A percentile compares a stretch with the other conserved stretches of the same genome.
Conservation (phyloP, 1,284 basidiomycete genomes). For the Rhodotorula sp. region DNA sequence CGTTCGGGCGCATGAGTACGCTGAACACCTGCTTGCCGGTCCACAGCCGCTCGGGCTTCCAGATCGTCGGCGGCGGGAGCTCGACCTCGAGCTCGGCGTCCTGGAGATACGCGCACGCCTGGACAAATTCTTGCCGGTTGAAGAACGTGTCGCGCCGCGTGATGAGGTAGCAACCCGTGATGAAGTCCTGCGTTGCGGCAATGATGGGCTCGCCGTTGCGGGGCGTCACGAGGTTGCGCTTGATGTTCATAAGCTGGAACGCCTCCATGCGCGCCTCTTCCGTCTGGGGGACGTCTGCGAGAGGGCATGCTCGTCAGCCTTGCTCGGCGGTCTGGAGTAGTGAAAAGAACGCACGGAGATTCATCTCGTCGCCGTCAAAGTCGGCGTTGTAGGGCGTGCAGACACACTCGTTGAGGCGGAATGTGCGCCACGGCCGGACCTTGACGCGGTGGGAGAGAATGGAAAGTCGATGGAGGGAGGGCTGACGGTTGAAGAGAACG, state of each 20-base stretch:
- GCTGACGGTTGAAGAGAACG: conserved; percentile 98
- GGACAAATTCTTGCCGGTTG: conserved; percentile 91
- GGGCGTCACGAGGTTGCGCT: conserved; percentile 95
- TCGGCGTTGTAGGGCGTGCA: conserved; percentile 99
- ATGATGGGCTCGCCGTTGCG: conserved; percentile 98
- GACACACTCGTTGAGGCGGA: conserved; percentile 98
- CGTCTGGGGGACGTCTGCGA: conserved; percentile 91
- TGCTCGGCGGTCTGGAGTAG: neutral
- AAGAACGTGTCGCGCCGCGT: conserved; percentile 92
- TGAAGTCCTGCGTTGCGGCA: conserved; percentile 97
- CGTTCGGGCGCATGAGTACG: conserved; percentile 93
- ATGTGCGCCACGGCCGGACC: conserved; percentile 95
- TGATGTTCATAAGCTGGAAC: conserved; percentile 95
- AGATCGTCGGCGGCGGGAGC: conserved; percentile 90
- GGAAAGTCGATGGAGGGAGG: conserved; percentile 95
- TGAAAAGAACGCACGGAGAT: conserved; percentile 71
- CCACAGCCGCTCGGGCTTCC: conserved; percentile 92
- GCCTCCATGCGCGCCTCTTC: conserved; percentile 98
- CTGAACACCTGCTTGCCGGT: conserved; percentile 99
- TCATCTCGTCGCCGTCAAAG: conserved; percentile 99
- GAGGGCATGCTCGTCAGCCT: neutral
- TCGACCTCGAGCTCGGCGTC: conserved; percentile 93
- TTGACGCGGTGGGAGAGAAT: conserved; percentile 99
- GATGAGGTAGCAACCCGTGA: conserved; percentile 94
- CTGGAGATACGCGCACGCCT: conserved; percentile 92